Conservation (phyloP, 495 filamentous ascomycete genomes). For the Podospora comata region DNA sequence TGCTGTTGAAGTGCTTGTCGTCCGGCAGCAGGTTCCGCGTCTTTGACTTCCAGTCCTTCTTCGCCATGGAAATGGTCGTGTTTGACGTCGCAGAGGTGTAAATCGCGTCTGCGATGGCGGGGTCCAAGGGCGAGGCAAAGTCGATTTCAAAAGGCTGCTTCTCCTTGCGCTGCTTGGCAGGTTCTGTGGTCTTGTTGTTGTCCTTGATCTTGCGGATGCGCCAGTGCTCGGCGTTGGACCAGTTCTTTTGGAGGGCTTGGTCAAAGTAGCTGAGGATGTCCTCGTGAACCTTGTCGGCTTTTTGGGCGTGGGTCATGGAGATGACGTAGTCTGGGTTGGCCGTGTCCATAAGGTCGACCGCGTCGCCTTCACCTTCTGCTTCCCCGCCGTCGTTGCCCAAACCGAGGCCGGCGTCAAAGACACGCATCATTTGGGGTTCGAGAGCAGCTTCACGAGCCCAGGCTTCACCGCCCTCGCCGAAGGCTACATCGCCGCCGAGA, state of each 20-base stretch:
- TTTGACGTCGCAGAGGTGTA: slow-evolving; percentile 82
- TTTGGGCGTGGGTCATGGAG: slow-evolving; percentile 61
- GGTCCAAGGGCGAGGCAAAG: slow-evolving; percentile 70
- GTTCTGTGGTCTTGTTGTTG: slow-evolving; percentile 57
- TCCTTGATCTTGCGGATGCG: slow-evolving; percentile 92
- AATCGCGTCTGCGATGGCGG: slow-evolving; percentile 69
- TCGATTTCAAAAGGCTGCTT: slow-evolving; percentile 96
- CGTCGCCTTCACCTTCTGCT: slow-evolving; percentile 58
- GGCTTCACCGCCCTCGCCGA: slow-evolving; percentile 72
- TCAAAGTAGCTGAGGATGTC: slow-evolving; percentile 98
- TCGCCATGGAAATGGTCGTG: slow-evolving; percentile 75
- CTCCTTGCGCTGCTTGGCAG: slow-evolving; percentile 70
- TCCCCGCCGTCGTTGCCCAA: slow-evolving; percentile 46
- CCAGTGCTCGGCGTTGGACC: slow-evolving; percentile 99
- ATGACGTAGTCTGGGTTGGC: slow-evolving; percentile 64
- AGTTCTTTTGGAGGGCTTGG: slow-evolving; percentile 90
- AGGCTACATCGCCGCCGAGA: slow-evolving; percentile 60
- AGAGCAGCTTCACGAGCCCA: slow-evolving; percentile 68
- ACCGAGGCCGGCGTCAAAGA: slow-evolving; percentile 53
- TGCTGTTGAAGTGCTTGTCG: slow-evolving; percentile 97
- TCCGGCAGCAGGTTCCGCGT: slow-evolving; percentile 90
- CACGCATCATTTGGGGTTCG: slow-evolving; percentile 59
- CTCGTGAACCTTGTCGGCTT: slow-evolving; percentile 67
- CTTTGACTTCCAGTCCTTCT: slow-evolving; percentile 93
- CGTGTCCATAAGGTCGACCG: slow-evolving; percentile 56